Conservation (phyloP, 192 early-diverging fungal genomes). For the Rhizoclosmatium sp. region DNA sequence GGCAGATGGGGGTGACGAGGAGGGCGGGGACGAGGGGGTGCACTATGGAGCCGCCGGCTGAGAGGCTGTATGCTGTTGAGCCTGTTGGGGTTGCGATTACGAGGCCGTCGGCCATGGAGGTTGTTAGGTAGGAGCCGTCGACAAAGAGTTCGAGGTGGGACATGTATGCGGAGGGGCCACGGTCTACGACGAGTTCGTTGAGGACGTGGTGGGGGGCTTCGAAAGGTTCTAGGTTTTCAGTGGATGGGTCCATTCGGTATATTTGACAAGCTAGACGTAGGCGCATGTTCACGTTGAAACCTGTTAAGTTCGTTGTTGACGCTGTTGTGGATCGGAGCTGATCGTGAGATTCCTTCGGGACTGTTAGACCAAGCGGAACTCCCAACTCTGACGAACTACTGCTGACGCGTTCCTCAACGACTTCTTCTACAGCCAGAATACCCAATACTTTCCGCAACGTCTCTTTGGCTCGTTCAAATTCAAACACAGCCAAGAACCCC, state of each 20-base stretch:
- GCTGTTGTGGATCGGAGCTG: not conserved
- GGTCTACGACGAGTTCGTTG: slow-evolving; percentile 95
- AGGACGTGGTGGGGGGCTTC: slow-evolving; percentile 82
- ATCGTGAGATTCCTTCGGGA: not conserved
- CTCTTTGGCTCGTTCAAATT: slow-evolving; percentile 68
- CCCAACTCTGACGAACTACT: not conserved
- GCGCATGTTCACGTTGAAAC: slow-evolving; percentile 87
- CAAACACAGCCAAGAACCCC: slow-evolving; percentile 89
- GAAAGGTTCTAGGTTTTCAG: not conserved
- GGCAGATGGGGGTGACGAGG: slow-evolving; percentile 68
- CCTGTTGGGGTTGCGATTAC: slow-evolving; percentile 95
- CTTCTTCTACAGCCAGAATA: not conserved
- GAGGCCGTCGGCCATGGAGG: slow-evolving; percentile 73
- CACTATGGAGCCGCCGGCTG: slow-evolving; percentile 94
- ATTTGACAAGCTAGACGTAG: slow-evolving; percentile 95
- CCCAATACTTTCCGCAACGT: slow-evolving; percentile 61
- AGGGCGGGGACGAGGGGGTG: slow-evolving; percentile 96
- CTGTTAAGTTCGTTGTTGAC: slow-evolving; percentile 11
- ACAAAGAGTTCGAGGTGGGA: slow-evolving; percentile 80
- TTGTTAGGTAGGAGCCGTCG: slow-evolving; percentile 91
- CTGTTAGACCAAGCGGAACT: not conserved
- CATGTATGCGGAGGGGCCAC: slow-evolving; percentile 91
- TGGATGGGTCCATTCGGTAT: slow-evolving; percentile 53
- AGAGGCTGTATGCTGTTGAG: slow-evolving; percentile 62
- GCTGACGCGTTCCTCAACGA: not conserved